Percentiles rank a stretch among this genome's conserved stretches.
phyloP scores from a whole-genome alignment of 805 yeast species.

The Yamadazyma sp. region DNA sequence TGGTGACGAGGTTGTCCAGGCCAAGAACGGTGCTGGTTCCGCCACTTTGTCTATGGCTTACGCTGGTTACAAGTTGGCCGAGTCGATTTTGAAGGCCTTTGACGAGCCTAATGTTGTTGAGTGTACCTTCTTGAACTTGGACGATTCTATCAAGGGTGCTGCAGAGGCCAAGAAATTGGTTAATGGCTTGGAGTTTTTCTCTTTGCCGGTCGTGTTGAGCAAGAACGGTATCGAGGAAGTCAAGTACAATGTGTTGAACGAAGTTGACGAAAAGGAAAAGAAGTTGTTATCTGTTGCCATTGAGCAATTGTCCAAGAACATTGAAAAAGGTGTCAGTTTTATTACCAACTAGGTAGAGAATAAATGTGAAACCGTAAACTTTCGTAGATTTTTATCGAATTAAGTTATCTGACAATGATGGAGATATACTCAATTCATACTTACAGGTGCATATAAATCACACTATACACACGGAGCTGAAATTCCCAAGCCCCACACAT shows the following conservation, averaged over 20 bases:
- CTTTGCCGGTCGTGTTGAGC: slow-evolving; percentile 61
- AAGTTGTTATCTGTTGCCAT: slow-evolving; percentile 54
- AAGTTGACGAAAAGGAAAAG: slow-evolving; percentile 52
- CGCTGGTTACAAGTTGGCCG: slow-evolving; percentile 77
- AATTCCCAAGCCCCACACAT: too few relatives aligned
- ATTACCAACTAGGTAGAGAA: slow-evolving; percentile 27
- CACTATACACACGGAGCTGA: too few relatives aligned
- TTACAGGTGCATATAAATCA: too few relatives aligned
- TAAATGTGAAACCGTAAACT: too few relatives aligned
- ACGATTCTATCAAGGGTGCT: slow-evolving; percentile 51
- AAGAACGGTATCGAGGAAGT: slow-evolving; percentile 56
- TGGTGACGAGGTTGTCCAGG: slow-evolving; percentile 87
- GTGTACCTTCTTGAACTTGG: slow-evolving; percentile 53
- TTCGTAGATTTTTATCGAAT: not conserved
- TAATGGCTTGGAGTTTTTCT: slow-evolving; percentile 49
- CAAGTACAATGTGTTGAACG: slow-evolving; percentile 51
- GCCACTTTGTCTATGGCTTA: slow-evolving; percentile 87
- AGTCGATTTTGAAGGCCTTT: slow-evolving; percentile 60
- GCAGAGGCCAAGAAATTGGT: slow-evolving; percentile 49
- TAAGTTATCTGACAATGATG: too few relatives aligned
- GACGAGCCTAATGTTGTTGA: slow-evolving; percentile 41
- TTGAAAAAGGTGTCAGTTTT: slow-evolving; percentile 58
- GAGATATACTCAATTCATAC: too few relatives aligned
- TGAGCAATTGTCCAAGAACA: slow-evolving; percentile 53
- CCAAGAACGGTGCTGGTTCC: slow-evolving; percentile 81